Base-by-base conservation (phyloP, 2,329 filamentous ascomycete genomes). In the Biscogniauxia mediterranea region DNA sequence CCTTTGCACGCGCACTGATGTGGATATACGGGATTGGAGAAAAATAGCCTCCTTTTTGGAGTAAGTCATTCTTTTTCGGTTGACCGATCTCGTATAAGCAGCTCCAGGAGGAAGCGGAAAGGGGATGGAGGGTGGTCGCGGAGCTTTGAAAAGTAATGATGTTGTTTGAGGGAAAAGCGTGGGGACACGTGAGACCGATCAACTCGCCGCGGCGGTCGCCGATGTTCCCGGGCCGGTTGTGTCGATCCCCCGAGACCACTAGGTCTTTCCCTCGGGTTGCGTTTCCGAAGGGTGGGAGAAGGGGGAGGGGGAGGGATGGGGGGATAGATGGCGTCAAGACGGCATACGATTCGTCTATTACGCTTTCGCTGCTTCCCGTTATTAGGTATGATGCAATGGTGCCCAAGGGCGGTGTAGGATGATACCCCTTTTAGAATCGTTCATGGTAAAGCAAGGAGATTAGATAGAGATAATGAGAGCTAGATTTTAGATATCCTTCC, bases 351-450 rank as follows among this genome's bases (percentile, higher is more conserved):
- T 32, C 11, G 28, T 32, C 28, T 2, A 32, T 32, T 9, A 8
- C 28, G 11, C 28, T 6, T 32, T 32, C 28, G 28, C 28, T 2
- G 7, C 11, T 32, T 32, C 11, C 28, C 11, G 38, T 46, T n/a
- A 46, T 60, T 54, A 63, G 60, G 61, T 65, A 49, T 58, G 61
- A 69, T 69, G 67, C 68, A 71, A 61, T 68, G 68, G 56, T 69
- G 66, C 68, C 68, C 70, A 69, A 72, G 59, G 60, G 66, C 64
- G 65, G 63, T 66, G 64, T 65, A 32, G 68, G 65, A 71, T 71
- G 70, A 73, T 73, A 73, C 70, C 70, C 70, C 66, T 65, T 69
- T 62, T 69, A 68, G 64, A 67, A 67, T 64, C 60, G 58, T 63
- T 63, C 17, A 61, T 65, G 56, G 63, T 66, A 67, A 64, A 69